Evolutionary conservation across 352 stramenopile genomes (phyloP), one percentile per base, ranked within the genome.

Genomic region (Plasmopara halstedii): DNA sequence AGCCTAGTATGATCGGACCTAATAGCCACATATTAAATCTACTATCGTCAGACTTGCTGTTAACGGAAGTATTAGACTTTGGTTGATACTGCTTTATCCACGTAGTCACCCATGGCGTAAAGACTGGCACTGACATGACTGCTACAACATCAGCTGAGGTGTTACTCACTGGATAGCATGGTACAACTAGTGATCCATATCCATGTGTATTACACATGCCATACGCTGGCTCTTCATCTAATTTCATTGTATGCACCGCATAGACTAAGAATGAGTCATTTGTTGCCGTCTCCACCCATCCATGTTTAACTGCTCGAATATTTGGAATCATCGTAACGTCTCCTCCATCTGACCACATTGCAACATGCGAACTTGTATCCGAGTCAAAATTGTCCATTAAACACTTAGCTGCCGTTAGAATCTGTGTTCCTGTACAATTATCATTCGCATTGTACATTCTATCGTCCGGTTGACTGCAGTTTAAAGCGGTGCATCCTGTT

Each of bases 161-260:
- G 36, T 56, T 56, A 7, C 34, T 40, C 32, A 56, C 45, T 15
- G 46, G 36, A 23, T 78, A 70, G 22, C 68, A 79, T 2, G 68
- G 68, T 4, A 79, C 49, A 3, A 76, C 56, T 6, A 73, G 32
- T 2, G 68, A 73, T 4, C 63, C 46, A 22, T 67, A 75, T 6
- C 55, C 54, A 1, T 27, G 50, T 37, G 43, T 37, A 19, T 53
- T 56, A 26, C 68, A 79, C 3, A 47, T 56, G 6, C 54, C 50
- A 39, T 58, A 62, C 40, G 62, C 48, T 19, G 58, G 54, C 32
- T 72, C 58, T 11, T 31, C 3, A 13, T 58, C 49, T 1, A 21
- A 14, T 3, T 15, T 46, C 50, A 59, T 67, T 2, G 55, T 67
- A 19, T 71, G 62, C 14, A 71, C 49, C 6, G 58, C 62, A 5